Evolutionary conservation across 2,329 filamentous ascomycete species (phyloP).

Genomic region (Cordyceps javanica): DNA sequence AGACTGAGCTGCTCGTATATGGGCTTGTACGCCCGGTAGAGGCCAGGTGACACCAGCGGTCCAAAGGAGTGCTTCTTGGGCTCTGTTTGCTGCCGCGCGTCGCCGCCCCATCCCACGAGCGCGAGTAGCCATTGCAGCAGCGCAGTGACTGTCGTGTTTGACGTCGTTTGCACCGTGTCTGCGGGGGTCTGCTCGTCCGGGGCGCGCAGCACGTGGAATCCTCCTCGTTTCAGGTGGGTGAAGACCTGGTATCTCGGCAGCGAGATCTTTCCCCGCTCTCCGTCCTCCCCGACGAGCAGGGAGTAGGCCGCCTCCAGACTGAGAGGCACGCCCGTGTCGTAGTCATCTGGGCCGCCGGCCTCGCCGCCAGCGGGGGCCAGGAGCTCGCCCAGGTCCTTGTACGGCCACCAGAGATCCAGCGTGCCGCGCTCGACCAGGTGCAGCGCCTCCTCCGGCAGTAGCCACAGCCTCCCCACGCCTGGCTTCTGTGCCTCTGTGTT

Average conservation of each 20-base stretch:
- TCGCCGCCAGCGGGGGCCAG: constrained; percentile 26
- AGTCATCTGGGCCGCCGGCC: constrained; percentile 31
- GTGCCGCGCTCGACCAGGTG: constrained; percentile 84
- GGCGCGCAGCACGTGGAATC: constrained; percentile 75
- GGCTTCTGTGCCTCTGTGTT: constrained; percentile 41
- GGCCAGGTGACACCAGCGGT: constrained; percentile 55
- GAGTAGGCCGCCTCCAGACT: constrained; percentile 88
- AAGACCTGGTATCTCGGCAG: constrained; percentile 87
- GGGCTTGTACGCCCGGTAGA: constrained; percentile 59
- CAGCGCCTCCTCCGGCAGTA: constrained; percentile 86
- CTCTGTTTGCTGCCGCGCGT: constrained; percentile 17
- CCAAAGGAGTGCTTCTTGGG: constrained; percentile 35
- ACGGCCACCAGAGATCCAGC: constrained; percentile 81
- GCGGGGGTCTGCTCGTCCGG: constrained; percentile 26
- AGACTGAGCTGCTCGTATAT: constrained; percentile 74
- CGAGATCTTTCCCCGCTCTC: constrained; percentile 51
- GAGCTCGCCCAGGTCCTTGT: constrained; percentile 42
- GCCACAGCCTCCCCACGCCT: constrained; percentile 63
- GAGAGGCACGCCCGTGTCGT: constrained; percentile 68
- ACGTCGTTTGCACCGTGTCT: constrained; percentile 4
- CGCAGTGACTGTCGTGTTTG: constrained; percentile 22
- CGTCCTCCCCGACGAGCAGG: constrained; percentile 66
- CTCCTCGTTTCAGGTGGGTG: constrained; percentile 71
- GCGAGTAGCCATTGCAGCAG: constrained; percentile 51
- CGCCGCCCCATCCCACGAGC: constrained; percentile 28